Percentiles rank a stretch among this genome's conserved stretches.
phyloP scores from a whole-genome alignment of 768 basidiomycete species.

The Pulveroboletus frians region DNA sequence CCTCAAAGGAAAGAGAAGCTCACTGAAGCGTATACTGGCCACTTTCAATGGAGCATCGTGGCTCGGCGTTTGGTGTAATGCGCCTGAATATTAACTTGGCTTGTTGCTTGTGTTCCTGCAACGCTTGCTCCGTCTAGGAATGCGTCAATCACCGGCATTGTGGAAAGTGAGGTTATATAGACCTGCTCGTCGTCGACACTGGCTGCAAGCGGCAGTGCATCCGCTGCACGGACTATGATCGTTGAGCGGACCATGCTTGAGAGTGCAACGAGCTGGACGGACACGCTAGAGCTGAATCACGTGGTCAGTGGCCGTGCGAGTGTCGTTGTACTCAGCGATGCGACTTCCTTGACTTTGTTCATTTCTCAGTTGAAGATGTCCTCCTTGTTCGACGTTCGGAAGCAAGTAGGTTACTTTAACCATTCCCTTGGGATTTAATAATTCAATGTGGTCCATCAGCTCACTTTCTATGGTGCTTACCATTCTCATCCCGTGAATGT shows the following conservation, averaged over 20 bases:
- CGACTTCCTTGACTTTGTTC: neutral
- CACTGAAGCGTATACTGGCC: slow-evolving; percentile 95
- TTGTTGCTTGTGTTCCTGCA: slow-evolving; percentile 98
- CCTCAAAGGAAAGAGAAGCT: slow-evolving; percentile 30
- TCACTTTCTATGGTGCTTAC: slow-evolving; percentile 92
- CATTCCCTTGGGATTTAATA: slow-evolving; percentile 3
- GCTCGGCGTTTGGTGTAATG: slow-evolving; percentile 90
- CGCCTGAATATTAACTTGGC: slow-evolving; percentile 94
- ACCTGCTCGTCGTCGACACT: slow-evolving; percentile 98
- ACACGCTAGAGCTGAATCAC: slow-evolving; percentile 10
- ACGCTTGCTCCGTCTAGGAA: slow-evolving; percentile 78
- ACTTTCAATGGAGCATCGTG: slow-evolving; percentile 94
- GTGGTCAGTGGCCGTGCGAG: slow-evolving; percentile 1
- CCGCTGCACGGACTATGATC: slow-evolving; percentile 77
- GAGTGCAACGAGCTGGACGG: neutral
- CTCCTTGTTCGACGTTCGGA: slow-evolving; percentile 59
- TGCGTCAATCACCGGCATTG: slow-evolving; percentile 1
- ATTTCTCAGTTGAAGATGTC: slow-evolving; percentile 23
- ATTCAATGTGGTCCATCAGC: slow-evolving; percentile 38
- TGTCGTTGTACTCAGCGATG: too few relatives aligned
- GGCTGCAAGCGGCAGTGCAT: slow-evolving; percentile 87
- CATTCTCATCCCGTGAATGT: slow-evolving; percentile 82
- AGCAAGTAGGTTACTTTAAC: slow-evolving; percentile 47
- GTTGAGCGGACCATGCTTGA: slow-evolving; percentile 78
- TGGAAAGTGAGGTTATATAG: slow-evolving; percentile 11